These are phyloP conservation scores for Vitis riparia DNA, from an alignment of 164 flowering plant genomes.

Conservation along the genomic window DNA sequence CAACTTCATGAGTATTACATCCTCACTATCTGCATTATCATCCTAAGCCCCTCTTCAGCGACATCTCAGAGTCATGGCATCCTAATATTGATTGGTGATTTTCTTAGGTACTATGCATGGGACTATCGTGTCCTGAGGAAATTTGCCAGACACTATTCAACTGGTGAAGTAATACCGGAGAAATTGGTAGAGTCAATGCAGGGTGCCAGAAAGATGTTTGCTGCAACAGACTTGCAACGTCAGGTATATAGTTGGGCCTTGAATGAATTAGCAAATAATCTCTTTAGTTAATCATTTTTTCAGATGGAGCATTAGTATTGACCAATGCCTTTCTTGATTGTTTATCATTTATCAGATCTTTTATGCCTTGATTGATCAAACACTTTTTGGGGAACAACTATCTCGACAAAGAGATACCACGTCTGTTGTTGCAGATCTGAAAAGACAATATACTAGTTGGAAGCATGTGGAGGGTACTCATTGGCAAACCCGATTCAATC, in stretches of 20 bases:
- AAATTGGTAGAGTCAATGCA: slow-evolving; percentile 77
- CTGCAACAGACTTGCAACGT: slow-evolving; percentile 90
- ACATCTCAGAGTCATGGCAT: background rate
- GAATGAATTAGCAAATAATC: background rate
- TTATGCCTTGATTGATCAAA: slow-evolving; percentile 82
- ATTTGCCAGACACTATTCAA: slow-evolving; percentile 87
- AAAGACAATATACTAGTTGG: slow-evolving; percentile 68
- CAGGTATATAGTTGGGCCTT: slow-evolving; percentile 57
- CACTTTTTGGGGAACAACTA: slow-evolving; percentile 64
- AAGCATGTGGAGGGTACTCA: slow-evolving; percentile 90
- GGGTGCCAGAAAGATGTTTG: slow-evolving; percentile 88
- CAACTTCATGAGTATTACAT: too few species aligned
- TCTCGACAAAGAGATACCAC: slow-evolving; percentile 46
- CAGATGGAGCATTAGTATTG: background rate
- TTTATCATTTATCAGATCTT: slow-evolving; percentile 47
- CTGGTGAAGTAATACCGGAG: slow-evolving; percentile 89
- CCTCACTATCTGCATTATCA: too few species aligned
- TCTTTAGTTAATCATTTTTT: background rate
- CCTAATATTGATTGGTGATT: slow-evolving; percentile 3
- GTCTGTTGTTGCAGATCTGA: slow-evolving; percentile 70
- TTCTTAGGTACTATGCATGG: slow-evolving; percentile 85
- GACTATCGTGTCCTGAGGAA: slow-evolving; percentile 85
- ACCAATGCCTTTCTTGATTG: slow-evolving; percentile 8
- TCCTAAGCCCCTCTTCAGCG: too few species aligned
- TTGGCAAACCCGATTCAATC: slow-evolving; percentile 91